A percentile compares a stretch with the other conserved stretches of the same genome.
phyloP scores from a whole-genome alignment of 306 rosid species.

The Dryas octopetala region DNA sequence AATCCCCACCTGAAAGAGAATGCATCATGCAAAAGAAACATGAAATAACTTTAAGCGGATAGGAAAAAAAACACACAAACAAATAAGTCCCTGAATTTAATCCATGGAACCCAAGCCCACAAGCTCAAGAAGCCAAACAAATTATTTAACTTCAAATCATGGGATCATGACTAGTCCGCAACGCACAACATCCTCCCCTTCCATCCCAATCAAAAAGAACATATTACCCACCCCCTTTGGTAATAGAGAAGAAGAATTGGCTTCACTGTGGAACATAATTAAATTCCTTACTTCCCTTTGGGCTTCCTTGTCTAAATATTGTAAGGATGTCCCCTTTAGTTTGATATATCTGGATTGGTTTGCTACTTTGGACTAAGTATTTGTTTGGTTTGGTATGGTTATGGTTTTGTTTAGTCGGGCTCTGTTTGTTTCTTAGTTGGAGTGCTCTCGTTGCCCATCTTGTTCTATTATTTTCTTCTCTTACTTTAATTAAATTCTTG shows the following conservation, averaged over 20 bases:
- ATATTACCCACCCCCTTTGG: background rate
- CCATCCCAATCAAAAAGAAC: background rate
- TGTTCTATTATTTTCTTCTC: too few species aligned
- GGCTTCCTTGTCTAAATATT: too few species aligned
- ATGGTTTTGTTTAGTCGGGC: too few species aligned
- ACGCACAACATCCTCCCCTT: background rate
- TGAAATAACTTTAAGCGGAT: background rate
- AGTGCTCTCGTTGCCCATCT: too few species aligned
- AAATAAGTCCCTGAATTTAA: background rate
- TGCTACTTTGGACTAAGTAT: too few species aligned
- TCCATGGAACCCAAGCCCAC: background rate
- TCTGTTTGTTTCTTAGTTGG: too few species aligned
- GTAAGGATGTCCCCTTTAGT: too few species aligned
- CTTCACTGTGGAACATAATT: background rate
- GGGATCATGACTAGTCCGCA: background rate
- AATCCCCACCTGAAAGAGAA: conserved; percentile 74
- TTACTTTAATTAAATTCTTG: too few species aligned
- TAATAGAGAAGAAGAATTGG: background rate
- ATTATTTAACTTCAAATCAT: background rate
- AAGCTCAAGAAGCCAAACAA: background rate
- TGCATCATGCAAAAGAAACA: conserved; percentile 21
- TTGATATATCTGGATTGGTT: too few species aligned
- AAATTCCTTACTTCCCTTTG: too few species aligned
- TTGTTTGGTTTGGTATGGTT: too few species aligned
- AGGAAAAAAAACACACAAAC: background rate